Evolutionary conservation across 2,329 filamentous ascomycete species (phyloP).

Genomic region (Cladosporium sp.): DNA sequence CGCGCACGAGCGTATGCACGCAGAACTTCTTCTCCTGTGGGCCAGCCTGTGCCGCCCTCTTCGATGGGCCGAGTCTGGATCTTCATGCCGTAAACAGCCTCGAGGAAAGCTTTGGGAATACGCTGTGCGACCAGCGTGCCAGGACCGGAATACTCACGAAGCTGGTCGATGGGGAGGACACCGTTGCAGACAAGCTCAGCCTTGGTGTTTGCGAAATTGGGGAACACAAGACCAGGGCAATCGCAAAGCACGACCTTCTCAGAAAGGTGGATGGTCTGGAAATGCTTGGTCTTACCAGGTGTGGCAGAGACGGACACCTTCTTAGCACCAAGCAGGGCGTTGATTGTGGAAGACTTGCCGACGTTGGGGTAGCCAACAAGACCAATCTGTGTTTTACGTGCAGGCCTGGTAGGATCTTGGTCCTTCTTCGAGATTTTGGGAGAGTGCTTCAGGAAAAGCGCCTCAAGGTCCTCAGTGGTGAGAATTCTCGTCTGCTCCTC

Average conservation of each 20-base stretch:
- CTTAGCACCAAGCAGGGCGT: constrained; percentile 95
- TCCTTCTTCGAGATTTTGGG: constrained; percentile 45
- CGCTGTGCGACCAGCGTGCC: constrained; percentile 76
- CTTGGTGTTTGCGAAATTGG: constrained; percentile 95
- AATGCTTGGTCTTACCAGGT: constrained; percentile 98
- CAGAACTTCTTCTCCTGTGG: constrained; percentile 80
- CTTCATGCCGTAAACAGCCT: constrained; percentile 89
- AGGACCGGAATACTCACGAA: constrained; percentile 88
- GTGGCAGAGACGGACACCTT: constrained; percentile 98
- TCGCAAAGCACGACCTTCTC: constrained; percentile 89
- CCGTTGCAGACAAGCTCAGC: constrained; percentile 94
- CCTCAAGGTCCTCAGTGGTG: constrained; percentile 88
- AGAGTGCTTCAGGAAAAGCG: constrained; percentile 75
- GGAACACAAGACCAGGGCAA: constrained; percentile 97
- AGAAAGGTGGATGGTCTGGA: constrained; percentile 94
- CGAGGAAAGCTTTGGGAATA: constrained; percentile 82
- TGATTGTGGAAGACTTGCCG: constrained; percentile 98
- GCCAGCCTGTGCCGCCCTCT: constrained; percentile 85
- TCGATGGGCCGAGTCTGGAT: constrained; percentile 76
- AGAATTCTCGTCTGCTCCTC: constrained; percentile 65
- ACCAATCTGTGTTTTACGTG: constrained; percentile 78
- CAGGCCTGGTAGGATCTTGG: constrained; percentile 42
- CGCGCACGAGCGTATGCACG: constrained; percentile 81
- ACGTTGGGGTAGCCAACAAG: constrained; percentile 98
- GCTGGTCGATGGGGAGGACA: constrained; percentile 91